These are phyloP conservation scores for Phoenix dactylifera DNA, from an alignment of 176 grass and related monocot genomes.

Conservation along the genomic window DNA sequence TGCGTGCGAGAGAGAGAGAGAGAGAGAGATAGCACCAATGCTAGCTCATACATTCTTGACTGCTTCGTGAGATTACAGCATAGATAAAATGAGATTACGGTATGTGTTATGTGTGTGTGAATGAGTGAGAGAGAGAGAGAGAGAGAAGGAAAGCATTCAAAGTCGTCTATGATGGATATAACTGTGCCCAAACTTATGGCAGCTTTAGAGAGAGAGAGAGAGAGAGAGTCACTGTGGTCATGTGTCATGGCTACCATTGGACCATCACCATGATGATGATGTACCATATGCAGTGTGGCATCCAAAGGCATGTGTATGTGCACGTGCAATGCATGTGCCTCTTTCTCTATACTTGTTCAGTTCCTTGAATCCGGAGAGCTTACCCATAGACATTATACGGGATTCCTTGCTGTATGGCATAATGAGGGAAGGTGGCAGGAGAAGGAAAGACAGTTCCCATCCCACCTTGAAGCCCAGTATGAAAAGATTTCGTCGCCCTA, in stretches of 20 bases:
- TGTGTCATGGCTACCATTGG: slow-evolving; percentile 26
- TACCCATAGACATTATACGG: slow-evolving; percentile 83
- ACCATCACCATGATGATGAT: slow-evolving; percentile 44
- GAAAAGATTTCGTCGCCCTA: slow-evolving; percentile 81
- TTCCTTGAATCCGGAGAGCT: background rate
- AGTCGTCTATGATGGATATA: too few relatives aligned
- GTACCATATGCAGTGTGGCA: slow-evolving; percentile 45
- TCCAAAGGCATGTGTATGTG: slow-evolving; percentile 2
- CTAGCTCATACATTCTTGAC: too few relatives aligned
- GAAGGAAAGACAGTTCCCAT: slow-evolving; percentile 63
- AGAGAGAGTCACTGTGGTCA: slow-evolving; percentile 22
- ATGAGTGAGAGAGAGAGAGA: slow-evolving; percentile 10
- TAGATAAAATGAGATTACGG: too few relatives aligned
- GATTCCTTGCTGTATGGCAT: slow-evolving; percentile 83
- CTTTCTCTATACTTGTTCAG: background rate
- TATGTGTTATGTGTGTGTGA: background rate
- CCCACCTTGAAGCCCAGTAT: slow-evolving; percentile 64
- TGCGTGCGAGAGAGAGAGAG: too few relatives aligned
- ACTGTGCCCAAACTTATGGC: too few relatives aligned
- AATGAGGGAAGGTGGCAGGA: slow-evolving; percentile 88
- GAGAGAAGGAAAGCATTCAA: background rate
- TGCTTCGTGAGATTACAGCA: too few relatives aligned
- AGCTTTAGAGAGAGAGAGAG: slow-evolving; percentile 1
- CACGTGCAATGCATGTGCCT: slow-evolving; percentile 63
- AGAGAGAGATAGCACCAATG: too few relatives aligned